A percentile compares a stretch with the other conserved stretches of the same genome.
phyloP scores from a whole-genome alignment of 2,329 filamentous ascomycete genomes.

The Volutella citrinella region DNA sequence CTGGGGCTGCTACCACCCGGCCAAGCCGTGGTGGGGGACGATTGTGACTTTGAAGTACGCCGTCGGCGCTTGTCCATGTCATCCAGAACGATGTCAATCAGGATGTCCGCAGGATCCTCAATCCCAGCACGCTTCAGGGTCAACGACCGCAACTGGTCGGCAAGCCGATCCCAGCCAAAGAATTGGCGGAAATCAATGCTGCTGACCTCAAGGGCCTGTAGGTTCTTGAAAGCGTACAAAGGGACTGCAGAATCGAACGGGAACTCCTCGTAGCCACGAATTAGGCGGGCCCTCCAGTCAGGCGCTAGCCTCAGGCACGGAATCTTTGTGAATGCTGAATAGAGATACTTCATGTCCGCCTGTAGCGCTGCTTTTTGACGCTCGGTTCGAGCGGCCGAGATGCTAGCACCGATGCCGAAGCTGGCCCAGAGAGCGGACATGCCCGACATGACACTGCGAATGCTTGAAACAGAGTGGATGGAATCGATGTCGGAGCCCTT shows the following conservation, averaged over 20 bases:
- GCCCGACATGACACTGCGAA: conserved; percentile 94
- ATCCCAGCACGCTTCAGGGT: conserved; percentile 84
- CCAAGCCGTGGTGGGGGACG: conserved; percentile 74
- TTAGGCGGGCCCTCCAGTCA: conserved; percentile 88
- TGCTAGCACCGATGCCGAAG: conserved; percentile 77
- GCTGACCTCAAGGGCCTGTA: conserved; percentile 89
- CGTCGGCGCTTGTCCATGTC: conserved; percentile 91
- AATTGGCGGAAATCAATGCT: conserved; percentile 97
- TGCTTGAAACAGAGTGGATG: conserved; percentile 92
- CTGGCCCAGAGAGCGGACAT: conserved; percentile 93
- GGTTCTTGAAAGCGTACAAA: conserved; percentile 94
- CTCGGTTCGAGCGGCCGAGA: conserved; percentile 78
- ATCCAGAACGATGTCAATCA: conserved; percentile 91
- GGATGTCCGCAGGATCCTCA: conserved; percentile 84
- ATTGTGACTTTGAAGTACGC: conserved; percentile 80
- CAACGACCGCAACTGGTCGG: conserved; percentile 86
- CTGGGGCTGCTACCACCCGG: conserved; percentile 54
- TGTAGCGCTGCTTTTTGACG: conserved; percentile 84
- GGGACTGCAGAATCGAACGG: conserved; percentile 97
- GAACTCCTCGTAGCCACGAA: conserved; percentile 94
- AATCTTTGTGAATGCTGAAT: conserved; percentile 98
- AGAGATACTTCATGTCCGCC: conserved; percentile 90
- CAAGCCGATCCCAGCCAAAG: conserved; percentile 92
- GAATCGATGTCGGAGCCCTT: conserved; percentile 82
- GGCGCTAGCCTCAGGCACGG: conserved; percentile 85